Evolutionary conservation across 257 asterid genomes (phyloP), one percentile per base, ranked within the genome.

Genomic region (Phtheirospermum japonicum): DNA sequence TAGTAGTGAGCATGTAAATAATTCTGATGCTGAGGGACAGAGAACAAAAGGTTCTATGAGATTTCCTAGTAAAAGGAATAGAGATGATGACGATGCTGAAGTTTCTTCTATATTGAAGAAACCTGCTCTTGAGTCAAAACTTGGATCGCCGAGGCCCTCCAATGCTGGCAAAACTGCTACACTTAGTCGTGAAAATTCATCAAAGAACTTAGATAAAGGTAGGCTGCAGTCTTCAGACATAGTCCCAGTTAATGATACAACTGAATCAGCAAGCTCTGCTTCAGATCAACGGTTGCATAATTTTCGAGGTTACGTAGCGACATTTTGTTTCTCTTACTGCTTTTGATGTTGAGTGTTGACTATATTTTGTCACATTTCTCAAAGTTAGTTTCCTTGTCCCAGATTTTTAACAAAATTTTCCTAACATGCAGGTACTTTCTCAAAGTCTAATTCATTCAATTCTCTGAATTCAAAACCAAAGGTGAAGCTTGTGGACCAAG

Each of bases 381-480:
- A 39, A 54, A 28, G 64, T 56, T 65, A 37, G 39, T 65, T 40
- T 70, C 40, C 19, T 9, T 26, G 17, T 17, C 45, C 49, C 50
- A 53, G 62, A 42, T 59, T 49, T 57, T 64, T 42, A 59, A 42
- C 68, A 45, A 64, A 54, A 45, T 62, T 46, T 52, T 62, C 52
- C 49, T 48, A 66, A 51, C 76, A 42, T 73, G 77, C 85, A 92
- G 98, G 95, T 79, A 70, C 71, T 64, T 79, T 83, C 76, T 76
- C 76, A 9, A 90, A 88, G 82, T 88, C 95, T 8, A 80, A 75
- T 63, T 90, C 96, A 60, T 90, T 87, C 75, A 83, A 54, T 79
- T 76, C 89, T 55, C 65, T 71, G 69, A 80, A 73, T 77, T 76
- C 82, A 68, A 90, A 85, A 75, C 90, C 89, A 48, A 85, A 76